These are phyloP conservation scores for Penicillium palitans DNA, from an alignment of 2,329 filamentous ascomycete genomes.

Conservation along the genomic window DNA sequence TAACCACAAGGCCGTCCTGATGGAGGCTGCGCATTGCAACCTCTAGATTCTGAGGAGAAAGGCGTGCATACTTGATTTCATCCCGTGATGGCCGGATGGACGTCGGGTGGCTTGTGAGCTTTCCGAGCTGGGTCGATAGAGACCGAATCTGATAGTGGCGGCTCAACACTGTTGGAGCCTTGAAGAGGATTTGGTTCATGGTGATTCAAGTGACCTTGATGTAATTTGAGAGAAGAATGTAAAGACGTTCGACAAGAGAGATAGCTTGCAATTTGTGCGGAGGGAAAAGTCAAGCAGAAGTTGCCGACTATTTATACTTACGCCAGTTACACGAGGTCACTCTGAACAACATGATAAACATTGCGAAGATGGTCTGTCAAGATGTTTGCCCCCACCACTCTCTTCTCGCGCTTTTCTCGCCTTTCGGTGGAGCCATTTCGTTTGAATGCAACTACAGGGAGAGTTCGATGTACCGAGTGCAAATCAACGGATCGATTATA, in stretches of 20 bases:
- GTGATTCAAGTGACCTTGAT: neutral
- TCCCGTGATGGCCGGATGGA: slow-evolving; percentile 42
- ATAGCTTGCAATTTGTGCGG: neutral
- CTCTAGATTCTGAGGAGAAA: slow-evolving; percentile 56
- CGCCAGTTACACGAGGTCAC: neutral
- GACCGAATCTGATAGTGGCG: neutral
- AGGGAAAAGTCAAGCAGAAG: neutral
- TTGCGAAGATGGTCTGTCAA: neutral
- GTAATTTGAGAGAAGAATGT: neutral
- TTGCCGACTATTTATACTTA: neutral
- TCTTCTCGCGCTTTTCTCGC: neutral
- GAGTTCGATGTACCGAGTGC: neutral
- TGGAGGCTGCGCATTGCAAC: slow-evolving; percentile 55
- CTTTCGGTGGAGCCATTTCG: neutral
- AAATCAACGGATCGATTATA: neutral
- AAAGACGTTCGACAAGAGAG: neutral
- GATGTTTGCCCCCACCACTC: neutral
- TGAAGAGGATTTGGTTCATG: neutral
- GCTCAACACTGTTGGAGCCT: neutral
- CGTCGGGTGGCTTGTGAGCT: slow-evolving; percentile 25
- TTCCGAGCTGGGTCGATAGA: neutral
- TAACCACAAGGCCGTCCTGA: slow-evolving; percentile 57
- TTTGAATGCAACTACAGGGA: neutral
- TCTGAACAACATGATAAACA: neutral
- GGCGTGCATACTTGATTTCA: slow-evolving; percentile 43